Conservation (phyloP, 2,329 filamentous ascomycete genomes). For the Westerdykella aurantiaca region DNA sequence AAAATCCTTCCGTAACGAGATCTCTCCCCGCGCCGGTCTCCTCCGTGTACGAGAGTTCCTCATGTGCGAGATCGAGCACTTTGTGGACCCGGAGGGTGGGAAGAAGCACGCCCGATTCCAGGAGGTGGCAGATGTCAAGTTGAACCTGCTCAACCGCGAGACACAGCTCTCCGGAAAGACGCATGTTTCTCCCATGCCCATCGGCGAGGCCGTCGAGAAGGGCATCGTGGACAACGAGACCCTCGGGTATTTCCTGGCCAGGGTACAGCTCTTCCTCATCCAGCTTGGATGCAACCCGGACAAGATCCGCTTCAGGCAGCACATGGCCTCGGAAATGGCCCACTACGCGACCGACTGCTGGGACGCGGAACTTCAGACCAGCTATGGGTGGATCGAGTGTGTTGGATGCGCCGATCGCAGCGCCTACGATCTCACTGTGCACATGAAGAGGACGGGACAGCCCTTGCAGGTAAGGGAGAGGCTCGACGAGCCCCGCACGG, state of each 20-base stretch:
- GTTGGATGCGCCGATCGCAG: constrained; percentile 94
- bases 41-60: constrained; percentile 93
- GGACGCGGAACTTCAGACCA: constrained; percentile 90
- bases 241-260: constrained; percentile 91
- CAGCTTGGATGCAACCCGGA: constrained; percentile 80
- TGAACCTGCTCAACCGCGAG: constrained; percentile 76
- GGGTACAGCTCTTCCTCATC: constrained; percentile 84
- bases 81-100: constrained; percentile 86
- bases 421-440: constrained; percentile 88
- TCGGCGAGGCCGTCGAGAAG: constrained; percentile 78
- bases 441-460: constrained; percentile 86
- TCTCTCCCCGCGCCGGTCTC: constrained; percentile 86
- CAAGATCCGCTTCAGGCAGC: constrained; percentile 94
- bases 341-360: constrained; percentile 97
- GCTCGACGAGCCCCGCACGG: constrained; percentile 66
- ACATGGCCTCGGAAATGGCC: constrained; percentile 87
- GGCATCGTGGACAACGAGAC: constrained; percentile 94
- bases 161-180: constrained; percentile 86
- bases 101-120: constrained; percentile 90
- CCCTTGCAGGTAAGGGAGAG: constrained; percentile 80
- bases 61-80: constrained; percentile 99
- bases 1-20: constrained; percentile 97
- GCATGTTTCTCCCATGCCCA: constrained; percentile 62
- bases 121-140: constrained; percentile 76
- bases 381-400: constrained; percentile 96